phyloP scores from a whole-genome alignment of 1,139 yeast genomes.

The Debaryomyces fabryi region DNA sequence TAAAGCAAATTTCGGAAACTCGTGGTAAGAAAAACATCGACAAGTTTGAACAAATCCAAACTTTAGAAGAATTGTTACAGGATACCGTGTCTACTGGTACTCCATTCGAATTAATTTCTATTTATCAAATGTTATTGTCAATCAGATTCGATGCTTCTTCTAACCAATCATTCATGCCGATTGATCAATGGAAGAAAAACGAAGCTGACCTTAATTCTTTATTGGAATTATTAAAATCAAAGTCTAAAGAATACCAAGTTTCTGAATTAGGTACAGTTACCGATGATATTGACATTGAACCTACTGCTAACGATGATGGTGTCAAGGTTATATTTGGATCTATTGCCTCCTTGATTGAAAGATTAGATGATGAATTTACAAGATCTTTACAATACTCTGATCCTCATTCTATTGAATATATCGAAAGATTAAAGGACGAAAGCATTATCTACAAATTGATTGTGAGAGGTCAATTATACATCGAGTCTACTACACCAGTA shows the following conservation, averaged over 20 bases:
- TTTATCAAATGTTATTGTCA: slow-evolving; percentile 82
- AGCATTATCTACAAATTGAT: slow-evolving; percentile 72
- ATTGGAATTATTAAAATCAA: slow-evolving; percentile 67
- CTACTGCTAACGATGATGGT: slow-evolving; percentile 67
- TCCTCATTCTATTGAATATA: slow-evolving; percentile 93
- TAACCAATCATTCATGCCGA: slow-evolving; percentile 71
- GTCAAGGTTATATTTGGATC: slow-evolving; percentile 81
- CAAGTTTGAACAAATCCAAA: slow-evolving; percentile 72
- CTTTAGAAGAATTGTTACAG: slow-evolving; percentile 66
- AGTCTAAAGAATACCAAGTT: slow-evolving; percentile 62
- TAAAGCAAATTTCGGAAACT: slow-evolving; percentile 77
- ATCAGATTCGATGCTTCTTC: slow-evolving; percentile 82
- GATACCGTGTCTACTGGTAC: slow-evolving; percentile 24
- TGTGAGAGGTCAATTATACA: slow-evolving; percentile 82
- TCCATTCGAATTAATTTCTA: slow-evolving; percentile 76
- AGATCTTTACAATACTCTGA: slow-evolving; percentile 86
- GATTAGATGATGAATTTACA: slow-evolving; percentile 93
- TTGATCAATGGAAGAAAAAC: slow-evolving; percentile 79
- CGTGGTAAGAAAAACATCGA: slow-evolving; percentile 97
- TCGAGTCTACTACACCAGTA: slow-evolving; percentile 64
- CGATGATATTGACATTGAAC: slow-evolving; percentile 81
- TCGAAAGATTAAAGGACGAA: slow-evolving; percentile 90
- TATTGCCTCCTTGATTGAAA: slow-evolving; percentile 81
- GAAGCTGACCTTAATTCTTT: slow-evolving; percentile 64
- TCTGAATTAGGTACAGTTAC: slow-evolving; percentile 75